A percentile compares a stretch with the other conserved stretches of the same genome.
These are phyloP conservation scores for Dothidotthia symphoricarpi DNA, from an alignment of 2,329 filamentous ascomycete species.

Conservation along the genomic window DNA sequence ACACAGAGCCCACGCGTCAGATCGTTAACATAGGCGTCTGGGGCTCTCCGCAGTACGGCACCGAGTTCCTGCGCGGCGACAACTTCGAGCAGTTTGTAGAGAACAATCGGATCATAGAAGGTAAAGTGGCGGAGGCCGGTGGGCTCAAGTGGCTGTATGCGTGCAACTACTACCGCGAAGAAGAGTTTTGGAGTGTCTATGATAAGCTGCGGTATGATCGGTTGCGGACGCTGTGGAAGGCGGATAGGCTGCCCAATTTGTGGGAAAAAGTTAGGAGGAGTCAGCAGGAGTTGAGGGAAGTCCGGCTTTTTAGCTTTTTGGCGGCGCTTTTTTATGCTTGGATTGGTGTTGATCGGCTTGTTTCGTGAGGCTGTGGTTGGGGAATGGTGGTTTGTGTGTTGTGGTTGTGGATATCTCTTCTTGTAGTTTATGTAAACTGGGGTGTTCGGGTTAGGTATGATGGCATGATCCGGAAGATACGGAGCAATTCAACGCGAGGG, in stretches of 20 bases:
- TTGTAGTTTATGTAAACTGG: no score
- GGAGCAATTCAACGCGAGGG: no score
- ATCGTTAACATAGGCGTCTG: slow-evolving; percentile 58
- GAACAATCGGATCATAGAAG: slow-evolving; percentile 68
- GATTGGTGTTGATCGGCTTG: slow-evolving; percentile 12
- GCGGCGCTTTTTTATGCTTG: slow-evolving; percentile 3
- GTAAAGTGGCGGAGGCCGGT: slow-evolving; percentile 63
- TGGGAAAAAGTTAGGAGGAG: slow-evolving; percentile 59
- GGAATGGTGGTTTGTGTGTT: no score
- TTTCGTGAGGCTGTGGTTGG: slow-evolving; percentile 35
- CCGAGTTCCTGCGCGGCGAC: slow-evolving; percentile 1
- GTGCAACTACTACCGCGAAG: slow-evolving; percentile 72
- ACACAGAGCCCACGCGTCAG: slow-evolving; percentile 9
- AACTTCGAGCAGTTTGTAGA: slow-evolving; percentile 55
- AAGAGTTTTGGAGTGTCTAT: slow-evolving; percentile 66
- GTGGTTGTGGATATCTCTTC: no score
- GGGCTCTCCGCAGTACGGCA: slow-evolving; percentile 59
- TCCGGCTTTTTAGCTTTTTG: neutral
- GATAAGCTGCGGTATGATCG: slow-evolving; percentile 60
- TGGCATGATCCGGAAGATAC: no score
- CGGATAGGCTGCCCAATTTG: slow-evolving; percentile 61
- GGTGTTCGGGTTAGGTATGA: no score
- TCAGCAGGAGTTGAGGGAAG: slow-evolving; percentile 4
- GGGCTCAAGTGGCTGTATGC: slow-evolving; percentile 89
- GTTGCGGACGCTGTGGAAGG: slow-evolving; percentile 61